A percentile compares a stretch with the other conserved stretches of the same genome.
These are phyloP conservation scores for sweet orange (Citrus sinensis) DNA, from an alignment of 345 rosid genomes.

Conservation along the genomic window DVS_A1.0 CM039161.1:21010001-21010500, in stretches of 20 bases:
- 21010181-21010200: neutral
- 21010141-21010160: conserved; percentile 34
- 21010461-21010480: conserved; percentile 12
- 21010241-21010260: neutral
- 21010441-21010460: neutral
- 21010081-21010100: conserved; percentile 91
- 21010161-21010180: neutral
- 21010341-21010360: neutral
- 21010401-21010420: neutral
- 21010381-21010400: neutral
- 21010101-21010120: conserved; percentile 80
- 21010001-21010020: conserved; percentile 87
- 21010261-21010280: neutral
- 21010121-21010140: conserved; percentile 79
- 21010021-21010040: conserved; percentile 92
- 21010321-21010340: neutral
- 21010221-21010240: neutral
- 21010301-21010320: neutral
- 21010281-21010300: neutral
- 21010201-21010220: neutral
- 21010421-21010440: neutral
- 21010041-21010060: conserved; percentile 96
- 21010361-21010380: neutral
- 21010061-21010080: conserved; percentile 96
- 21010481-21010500: conserved; percentile 85